Evolutionary conservation across 164 flowering plant genomes (phyloP).

Genomic region (Nymphaea thermarum): DNA sequence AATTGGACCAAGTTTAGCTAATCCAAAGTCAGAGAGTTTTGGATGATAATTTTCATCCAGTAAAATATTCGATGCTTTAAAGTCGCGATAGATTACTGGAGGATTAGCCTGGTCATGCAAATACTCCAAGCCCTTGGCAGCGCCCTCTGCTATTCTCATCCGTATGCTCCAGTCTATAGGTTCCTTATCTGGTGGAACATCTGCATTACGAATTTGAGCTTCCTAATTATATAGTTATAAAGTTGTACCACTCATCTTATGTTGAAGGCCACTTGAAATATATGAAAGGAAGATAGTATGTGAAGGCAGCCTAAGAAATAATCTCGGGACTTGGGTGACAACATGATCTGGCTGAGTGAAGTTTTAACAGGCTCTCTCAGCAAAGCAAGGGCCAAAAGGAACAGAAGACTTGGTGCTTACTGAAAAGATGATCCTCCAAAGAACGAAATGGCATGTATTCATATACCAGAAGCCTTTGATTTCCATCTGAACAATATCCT

Average conservation of each 20-base stretch:
- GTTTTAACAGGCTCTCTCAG: too few relatives aligned
- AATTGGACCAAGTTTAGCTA: slow-evolving; percentile 9
- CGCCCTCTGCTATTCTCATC: slow-evolving; percentile 11
- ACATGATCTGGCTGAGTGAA: too few relatives aligned
- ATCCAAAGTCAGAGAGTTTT: slow-evolving; percentile 10
- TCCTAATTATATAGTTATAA: background rate
- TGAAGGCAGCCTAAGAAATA: too few relatives aligned
- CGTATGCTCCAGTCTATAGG: slow-evolving; percentile 6
- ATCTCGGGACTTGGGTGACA: too few relatives aligned
- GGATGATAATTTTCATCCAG: slow-evolving; percentile 8
- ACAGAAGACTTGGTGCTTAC: background rate
- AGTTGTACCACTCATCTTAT: too few relatives aligned
- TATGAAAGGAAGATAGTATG: too few relatives aligned
- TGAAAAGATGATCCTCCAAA: slow-evolving; percentile 8
- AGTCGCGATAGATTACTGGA: slow-evolving; percentile 9
- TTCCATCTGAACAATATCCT: slow-evolving; percentile 11
- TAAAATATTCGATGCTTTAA: slow-evolving; percentile 8
- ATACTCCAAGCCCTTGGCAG: slow-evolving; percentile 10
- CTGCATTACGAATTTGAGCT: background rate
- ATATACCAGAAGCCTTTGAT: slow-evolving; percentile 9
- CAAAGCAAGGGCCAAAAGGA: too few relatives aligned
- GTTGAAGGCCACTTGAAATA: too few relatives aligned
- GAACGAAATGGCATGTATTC: slow-evolving; percentile 9
- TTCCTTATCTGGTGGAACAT: slow-evolving; percentile 9
- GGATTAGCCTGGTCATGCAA: slow-evolving; percentile 11